Percentiles rank a stretch among this genome's conserved stretches.
Conservation (phyloP, 2,329 filamentous ascomycete genomes). For the Delphinella strobiligena region DNA sequence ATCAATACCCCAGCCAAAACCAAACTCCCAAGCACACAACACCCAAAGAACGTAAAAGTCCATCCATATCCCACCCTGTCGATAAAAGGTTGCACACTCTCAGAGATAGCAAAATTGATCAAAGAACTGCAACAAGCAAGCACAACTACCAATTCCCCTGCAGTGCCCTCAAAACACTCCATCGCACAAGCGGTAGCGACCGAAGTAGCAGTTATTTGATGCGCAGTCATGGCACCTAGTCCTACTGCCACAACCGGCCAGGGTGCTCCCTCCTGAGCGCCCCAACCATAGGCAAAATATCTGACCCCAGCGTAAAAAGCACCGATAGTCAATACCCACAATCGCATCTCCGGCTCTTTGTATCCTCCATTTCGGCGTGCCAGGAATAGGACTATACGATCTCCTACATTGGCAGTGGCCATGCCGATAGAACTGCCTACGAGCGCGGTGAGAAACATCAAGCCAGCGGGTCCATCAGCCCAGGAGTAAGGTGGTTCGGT, state of each 20-base stretch:
- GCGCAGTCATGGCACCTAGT: conserved; percentile 21
- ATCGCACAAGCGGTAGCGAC: conserved; percentile 30
- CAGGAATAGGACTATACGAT: conserved; percentile 22
- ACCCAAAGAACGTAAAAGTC: background rate
- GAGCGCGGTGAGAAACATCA: conserved; percentile 14
- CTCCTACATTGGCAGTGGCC: conserved; percentile 29
- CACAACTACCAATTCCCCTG: background rate
- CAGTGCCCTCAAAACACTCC: conserved; percentile 13
- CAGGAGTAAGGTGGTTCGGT: conserved; percentile 22
- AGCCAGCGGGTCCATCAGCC: conserved; percentile 20
- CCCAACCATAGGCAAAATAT: conserved; percentile 28
- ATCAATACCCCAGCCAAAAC: background rate
- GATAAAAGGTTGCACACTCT: background rate
- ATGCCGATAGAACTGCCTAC: conserved; percentile 11
- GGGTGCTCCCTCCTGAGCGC: conserved; percentile 19
- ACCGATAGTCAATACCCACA: conserved; percentile 22
- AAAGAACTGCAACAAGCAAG: background rate
- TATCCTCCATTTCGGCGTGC: conserved; percentile 12
- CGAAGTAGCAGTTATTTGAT: conserved; percentile 24
- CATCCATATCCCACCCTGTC: background rate
- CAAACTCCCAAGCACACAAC: background rate
- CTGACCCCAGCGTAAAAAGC: conserved; percentile 22
- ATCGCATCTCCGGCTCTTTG: conserved; percentile 13
- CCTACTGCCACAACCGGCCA: conserved; percentile 22
- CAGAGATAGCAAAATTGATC: background rate